Conservation (phyloP, 371 early-diverging fungal species). For the Actinomucor elegans region DNA sequence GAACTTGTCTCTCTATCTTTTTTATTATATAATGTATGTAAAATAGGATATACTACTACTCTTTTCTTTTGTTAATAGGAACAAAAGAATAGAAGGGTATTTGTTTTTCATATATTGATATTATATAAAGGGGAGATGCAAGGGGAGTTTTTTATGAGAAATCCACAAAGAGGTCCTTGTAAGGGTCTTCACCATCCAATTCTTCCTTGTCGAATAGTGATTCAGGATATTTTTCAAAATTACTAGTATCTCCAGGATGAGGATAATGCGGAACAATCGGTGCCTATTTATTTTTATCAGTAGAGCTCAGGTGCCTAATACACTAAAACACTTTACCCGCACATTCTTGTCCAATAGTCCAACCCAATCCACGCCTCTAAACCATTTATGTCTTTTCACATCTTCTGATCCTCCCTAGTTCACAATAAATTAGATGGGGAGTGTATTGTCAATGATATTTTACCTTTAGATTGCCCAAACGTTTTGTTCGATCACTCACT, state of each 20-base stretch:
- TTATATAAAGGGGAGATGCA: no score
- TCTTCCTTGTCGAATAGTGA: constrained; percentile 43
- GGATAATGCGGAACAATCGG: constrained; percentile 80
- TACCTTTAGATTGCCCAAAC: constrained; percentile 76
- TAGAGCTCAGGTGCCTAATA: not conserved
- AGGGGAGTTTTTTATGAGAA: constrained; percentile 38
- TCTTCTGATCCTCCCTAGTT: constrained; percentile 71
- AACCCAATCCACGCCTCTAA: constrained; percentile 82
- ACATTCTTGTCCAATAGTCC: constrained; percentile 70
- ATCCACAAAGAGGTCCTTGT: constrained; percentile 39
- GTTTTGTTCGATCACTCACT: constrained; percentile 84
- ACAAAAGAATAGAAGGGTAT: no score
- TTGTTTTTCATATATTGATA: no score
- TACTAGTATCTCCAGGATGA: constrained; percentile 92
- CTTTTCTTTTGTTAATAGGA: no score
- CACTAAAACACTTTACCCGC: constrained; percentile 30
- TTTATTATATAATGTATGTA: no score
- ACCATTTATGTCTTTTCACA: constrained; percentile 86
- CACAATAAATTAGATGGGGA: not conserved
- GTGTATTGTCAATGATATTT: not conserved
- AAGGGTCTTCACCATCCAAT: constrained; percentile 37
- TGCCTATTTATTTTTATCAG: not conserved
- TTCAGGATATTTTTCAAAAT: constrained; percentile 95
- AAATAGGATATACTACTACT: no score
- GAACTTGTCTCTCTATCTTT: no score